Percentiles rank a stretch among this genome's conserved stretches.
These are phyloP conservation scores for Daldinia vernicosa DNA, from an alignment of 495 filamentous ascomycete genomes.

Conservation along the genomic window DNA sequence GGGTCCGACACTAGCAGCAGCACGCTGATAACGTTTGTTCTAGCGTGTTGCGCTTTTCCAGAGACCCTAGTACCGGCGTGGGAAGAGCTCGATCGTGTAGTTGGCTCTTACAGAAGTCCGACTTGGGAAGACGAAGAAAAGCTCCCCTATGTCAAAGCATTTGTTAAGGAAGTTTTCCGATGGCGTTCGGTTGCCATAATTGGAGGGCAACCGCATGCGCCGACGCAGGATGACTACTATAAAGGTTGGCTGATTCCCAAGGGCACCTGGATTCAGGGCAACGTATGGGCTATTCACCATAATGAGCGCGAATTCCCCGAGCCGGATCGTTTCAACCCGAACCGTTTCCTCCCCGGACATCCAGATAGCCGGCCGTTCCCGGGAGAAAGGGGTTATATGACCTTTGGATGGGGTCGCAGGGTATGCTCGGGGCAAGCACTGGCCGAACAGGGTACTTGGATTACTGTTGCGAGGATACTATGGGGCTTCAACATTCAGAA, in stretches of 20 bases:
- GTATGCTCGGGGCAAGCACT: constrained; percentile 67
- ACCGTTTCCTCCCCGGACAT: constrained; percentile 57
- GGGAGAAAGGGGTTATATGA: constrained; percentile 69
- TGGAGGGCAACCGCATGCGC: constrained; percentile 70
- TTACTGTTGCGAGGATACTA: constrained; percentile 62
- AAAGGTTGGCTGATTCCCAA: constrained; percentile 63
- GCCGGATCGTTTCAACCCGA: constrained; percentile 65
- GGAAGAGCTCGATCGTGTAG: constrained; percentile 66
- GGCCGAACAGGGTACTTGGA: constrained; percentile 66
- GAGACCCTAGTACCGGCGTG: constrained; percentile 57
- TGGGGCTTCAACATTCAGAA: constrained; percentile 66
- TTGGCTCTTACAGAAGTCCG: constrained; percentile 63
- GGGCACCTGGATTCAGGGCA: constrained; percentile 67
- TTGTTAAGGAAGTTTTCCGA: constrained; percentile 70
- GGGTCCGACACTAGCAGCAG: constrained; percentile 73
- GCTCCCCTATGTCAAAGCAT: constrained; percentile 67
- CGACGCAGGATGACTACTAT: constrained; percentile 67
- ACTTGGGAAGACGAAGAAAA: constrained; percentile 65
- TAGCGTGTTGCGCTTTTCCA: constrained; percentile 67
- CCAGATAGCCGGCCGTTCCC: constrained; percentile 64
- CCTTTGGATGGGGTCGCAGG: constrained; percentile 69
- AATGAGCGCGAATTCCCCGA: constrained; percentile 70
- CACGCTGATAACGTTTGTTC: constrained; percentile 68
- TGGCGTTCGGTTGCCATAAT: constrained; percentile 72
- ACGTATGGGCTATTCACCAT: constrained; percentile 72